Percentiles rank a stretch among this genome's conserved stretches.
Conservation (phyloP, 371 early-diverging fungal genomes). For the Mortierella sp. region DNA sequence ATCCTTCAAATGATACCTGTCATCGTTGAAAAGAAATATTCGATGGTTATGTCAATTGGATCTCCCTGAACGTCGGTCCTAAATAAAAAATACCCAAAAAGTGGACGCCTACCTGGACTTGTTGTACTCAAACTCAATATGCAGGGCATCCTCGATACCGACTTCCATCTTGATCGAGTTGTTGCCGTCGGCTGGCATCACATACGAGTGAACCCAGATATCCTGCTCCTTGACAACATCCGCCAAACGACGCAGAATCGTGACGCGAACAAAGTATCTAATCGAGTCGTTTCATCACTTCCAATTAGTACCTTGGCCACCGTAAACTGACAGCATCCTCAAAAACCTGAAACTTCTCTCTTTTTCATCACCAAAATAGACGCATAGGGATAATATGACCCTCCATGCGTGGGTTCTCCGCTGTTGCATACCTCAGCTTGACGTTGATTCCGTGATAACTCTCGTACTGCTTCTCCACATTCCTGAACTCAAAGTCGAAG, state of each 20-base stretch:
- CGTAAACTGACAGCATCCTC: background rate
- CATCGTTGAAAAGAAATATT: background rate
- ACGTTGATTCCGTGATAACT: constrained; percentile 92
- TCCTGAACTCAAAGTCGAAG: constrained; percentile 91
- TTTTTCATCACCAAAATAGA: no score
- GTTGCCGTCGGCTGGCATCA: constrained; percentile 85
- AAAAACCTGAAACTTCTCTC: background rate
- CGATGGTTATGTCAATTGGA: constrained; percentile 76
- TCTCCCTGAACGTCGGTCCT: constrained; percentile 20
- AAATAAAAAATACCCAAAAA: constrained; percentile 62
- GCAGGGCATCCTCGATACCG: constrained; percentile 93
- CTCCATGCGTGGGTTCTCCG: constrained; percentile 93
- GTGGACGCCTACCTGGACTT: constrained; percentile 56
- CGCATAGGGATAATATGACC: background rate
- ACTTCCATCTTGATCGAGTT: constrained; percentile 95
- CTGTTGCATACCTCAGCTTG: constrained; percentile 76
- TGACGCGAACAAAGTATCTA: constrained; percentile 88
- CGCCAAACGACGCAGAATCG: constrained; percentile 78
- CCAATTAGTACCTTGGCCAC: background rate
- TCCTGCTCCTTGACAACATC: constrained; percentile 83
- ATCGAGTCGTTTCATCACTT: background rate
- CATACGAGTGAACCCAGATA: constrained; percentile 91
- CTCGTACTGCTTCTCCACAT: constrained; percentile 93
- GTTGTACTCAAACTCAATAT: constrained; percentile 94
- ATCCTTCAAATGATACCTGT: constrained; percentile 92